Evolutionary conservation across 306 rosid genomes (phyloP).

Genomic region (Citrullus colocynthis): DNA sequence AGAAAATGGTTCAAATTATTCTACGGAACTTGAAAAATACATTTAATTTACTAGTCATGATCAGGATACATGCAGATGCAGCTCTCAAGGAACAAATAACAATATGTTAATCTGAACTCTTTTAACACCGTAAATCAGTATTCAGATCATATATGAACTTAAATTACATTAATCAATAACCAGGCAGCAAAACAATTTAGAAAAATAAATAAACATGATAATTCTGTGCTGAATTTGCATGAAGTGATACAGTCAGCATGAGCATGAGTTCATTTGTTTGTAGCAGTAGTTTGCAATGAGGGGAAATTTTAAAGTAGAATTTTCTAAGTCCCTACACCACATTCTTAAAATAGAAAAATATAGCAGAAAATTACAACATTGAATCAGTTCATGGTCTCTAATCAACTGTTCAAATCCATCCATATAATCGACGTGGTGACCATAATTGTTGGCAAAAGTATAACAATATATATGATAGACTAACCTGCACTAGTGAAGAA

Average conservation of each 20-base stretch:
- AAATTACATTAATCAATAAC: neutral
- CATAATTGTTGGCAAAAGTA: neutral
- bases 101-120: neutral
- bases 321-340: neutral
- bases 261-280: neutral
- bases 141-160: neutral
- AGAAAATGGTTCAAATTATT: neutral
- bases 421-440: neutral
- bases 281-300: neutral
- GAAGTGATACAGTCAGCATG: neutral
- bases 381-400: neutral
- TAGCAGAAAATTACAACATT: neutral
- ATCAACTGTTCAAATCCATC: neutral
- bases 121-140: neutral
- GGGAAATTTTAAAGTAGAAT: neutral
- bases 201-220: neutral
- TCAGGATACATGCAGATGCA: neutral
- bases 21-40: neutral
- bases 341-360: neutral
- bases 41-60: neutral
- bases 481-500: slow-evolving; percentile 61
- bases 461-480: slow-evolving; percentile 11
- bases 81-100: neutral
- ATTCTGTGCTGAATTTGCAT: neutral
- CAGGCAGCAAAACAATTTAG: neutral